phyloP scores from a whole-genome alignment of 108 stramenopile genomes.

The Tribonema minus region DNA sequence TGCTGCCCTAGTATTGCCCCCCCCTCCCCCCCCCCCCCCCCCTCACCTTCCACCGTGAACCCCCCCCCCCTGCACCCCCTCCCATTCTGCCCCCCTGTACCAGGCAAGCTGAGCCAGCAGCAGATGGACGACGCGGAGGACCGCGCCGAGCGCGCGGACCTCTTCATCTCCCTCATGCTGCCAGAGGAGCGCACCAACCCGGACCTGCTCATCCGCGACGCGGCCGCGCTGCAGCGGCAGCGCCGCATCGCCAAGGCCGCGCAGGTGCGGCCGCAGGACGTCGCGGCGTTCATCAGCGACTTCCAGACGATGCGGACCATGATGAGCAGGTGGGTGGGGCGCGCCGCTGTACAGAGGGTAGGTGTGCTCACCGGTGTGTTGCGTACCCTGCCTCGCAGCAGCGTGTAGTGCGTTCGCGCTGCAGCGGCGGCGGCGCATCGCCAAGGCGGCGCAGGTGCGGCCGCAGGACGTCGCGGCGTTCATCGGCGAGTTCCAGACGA shows the following conservation, averaged over 20 bases:
- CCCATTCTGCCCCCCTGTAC: too few relatives aligned
- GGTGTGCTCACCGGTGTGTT: too few relatives aligned
- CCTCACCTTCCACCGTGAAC: too few relatives aligned
- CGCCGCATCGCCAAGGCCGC: conserved; percentile 72
- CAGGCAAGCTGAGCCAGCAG: conserved; percentile 6
- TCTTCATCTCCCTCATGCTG: conserved; percentile 84
- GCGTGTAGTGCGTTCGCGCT: conserved; percentile 65
- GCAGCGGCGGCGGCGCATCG: conserved; percentile 65
- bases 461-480: conserved; percentile 67
- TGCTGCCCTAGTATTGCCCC: too few relatives aligned
- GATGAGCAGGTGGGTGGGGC: conserved; percentile 85
- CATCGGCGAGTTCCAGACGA: conserved; percentile 86
- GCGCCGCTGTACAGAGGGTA: too few relatives aligned
- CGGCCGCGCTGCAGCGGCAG: conserved; percentile 66
- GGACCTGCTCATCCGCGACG: conserved; percentile 73
- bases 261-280: conserved; percentile 66
- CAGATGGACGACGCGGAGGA: conserved; percentile 23
- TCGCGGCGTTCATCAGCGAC: conserved; percentile 70
- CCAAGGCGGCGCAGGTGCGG: conserved; percentile 68
- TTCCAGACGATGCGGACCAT: conserved; percentile 90
- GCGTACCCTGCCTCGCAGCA: too few relatives aligned
- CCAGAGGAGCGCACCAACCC: conserved; percentile 79
- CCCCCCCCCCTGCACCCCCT: too few relatives aligned
- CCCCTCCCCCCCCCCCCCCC: too few relatives aligned
- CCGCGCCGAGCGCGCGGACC: conserved; percentile 72